Percentiles rank a stretch among this genome's conserved stretches.
phyloP scores from a whole-genome alignment of 2,329 filamentous ascomycete species.

The Colletotrichum musae region DNA sequence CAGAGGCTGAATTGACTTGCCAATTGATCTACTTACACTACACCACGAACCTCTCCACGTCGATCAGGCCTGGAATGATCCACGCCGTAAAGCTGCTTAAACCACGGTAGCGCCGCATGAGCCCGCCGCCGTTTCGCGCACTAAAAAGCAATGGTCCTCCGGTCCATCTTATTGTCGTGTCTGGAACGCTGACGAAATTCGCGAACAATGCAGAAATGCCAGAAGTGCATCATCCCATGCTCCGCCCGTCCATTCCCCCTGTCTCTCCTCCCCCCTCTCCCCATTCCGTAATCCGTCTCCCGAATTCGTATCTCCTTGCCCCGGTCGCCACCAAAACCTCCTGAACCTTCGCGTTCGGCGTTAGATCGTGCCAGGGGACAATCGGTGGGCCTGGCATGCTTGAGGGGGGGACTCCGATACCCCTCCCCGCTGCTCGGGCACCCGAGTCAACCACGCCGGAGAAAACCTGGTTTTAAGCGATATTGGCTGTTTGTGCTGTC shows the following conservation, averaged over 20 bases:
- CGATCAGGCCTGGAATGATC: slow-evolving; percentile 36
- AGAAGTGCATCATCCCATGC: slow-evolving; percentile 11
- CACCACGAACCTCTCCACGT: slow-evolving; percentile 11
- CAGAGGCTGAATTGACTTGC: background rate
- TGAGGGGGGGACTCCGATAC: background rate
- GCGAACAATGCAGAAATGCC: background rate
- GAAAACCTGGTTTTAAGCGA: slow-evolving; percentile 28
- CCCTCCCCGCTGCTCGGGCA: slow-evolving; percentile 11
- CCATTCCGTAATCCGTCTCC: background rate
- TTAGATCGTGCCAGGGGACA: slow-evolving; percentile 31
- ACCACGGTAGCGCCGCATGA: background rate
- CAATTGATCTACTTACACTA: background rate
- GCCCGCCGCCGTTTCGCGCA: no score
- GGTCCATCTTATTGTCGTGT: background rate
- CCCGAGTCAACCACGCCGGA: slow-evolving; percentile 20
- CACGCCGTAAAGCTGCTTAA: slow-evolving; percentile 3
- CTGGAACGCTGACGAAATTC: background rate
- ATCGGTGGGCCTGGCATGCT: slow-evolving; percentile 24
- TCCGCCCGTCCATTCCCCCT: background rate
- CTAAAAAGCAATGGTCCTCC: background rate
- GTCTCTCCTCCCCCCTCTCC: background rate
- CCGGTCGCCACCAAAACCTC: slow-evolving; percentile 20
- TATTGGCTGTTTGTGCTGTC: slow-evolving; percentile 20
- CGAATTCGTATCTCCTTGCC: slow-evolving; percentile 15
- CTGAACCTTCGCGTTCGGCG: slow-evolving; percentile 17